Evolutionary conservation across 371 early-diverging fungal genomes (phyloP).

Genomic region (Smittium mucronatum): DNA sequence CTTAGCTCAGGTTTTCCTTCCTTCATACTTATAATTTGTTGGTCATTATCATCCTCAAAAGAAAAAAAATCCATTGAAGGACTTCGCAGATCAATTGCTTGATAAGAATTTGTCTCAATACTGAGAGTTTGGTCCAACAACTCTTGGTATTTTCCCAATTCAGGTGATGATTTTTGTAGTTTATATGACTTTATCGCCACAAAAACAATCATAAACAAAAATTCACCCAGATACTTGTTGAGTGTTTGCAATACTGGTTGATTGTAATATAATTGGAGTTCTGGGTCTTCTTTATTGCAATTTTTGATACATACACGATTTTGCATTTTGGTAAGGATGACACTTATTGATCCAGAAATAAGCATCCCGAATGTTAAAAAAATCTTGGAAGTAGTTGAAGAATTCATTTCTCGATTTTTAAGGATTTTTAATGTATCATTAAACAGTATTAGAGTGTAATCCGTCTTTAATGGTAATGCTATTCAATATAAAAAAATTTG

Average conservation of each 20-base stretch:
- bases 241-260: slow-evolving; percentile 96
- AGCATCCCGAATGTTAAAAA: slow-evolving; percentile 65
- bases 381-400: slow-evolving; percentile 22
- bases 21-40: background rate
- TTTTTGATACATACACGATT: slow-evolving; percentile 78
- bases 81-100: too few relatives aligned
- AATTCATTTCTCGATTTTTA: too few relatives aligned
- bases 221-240: slow-evolving; percentile 92
- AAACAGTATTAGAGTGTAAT: too few relatives aligned
- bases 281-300: slow-evolving; percentile 65
- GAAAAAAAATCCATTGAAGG: too few relatives aligned
- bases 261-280: slow-evolving; percentile 65
- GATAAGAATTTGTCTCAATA: too few relatives aligned
- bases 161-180: background rate
- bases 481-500: too few relatives aligned
- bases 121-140: background rate
- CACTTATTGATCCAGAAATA: slow-evolving; percentile 67
- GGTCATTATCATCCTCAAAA: background rate
- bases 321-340: slow-evolving; percentile 69
- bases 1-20: background rate
- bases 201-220: slow-evolving; percentile 49
- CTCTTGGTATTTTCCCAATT: background rate
- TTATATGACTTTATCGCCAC: slow-evolving; percentile 16
- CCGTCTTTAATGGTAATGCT: too few relatives aligned
- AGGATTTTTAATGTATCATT: too few relatives aligned